A percentile compares a stretch with the other conserved stretches of the same genome.
phyloP scores from a whole-genome alignment of 352 stramenopile genomes.

The Phytophthora multivora region DNA sequence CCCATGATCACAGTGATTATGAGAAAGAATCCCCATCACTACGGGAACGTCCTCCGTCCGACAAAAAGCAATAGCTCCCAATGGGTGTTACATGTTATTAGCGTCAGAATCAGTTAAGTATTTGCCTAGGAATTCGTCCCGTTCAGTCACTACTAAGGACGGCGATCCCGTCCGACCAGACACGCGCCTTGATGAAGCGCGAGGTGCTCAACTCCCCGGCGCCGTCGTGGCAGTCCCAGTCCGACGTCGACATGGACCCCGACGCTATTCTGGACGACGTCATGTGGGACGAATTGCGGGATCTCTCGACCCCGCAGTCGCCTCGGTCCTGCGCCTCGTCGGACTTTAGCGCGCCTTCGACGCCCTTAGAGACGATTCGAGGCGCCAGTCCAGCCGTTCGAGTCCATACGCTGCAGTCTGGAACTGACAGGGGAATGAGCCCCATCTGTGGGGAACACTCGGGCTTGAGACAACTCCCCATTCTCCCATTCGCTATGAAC shows the following conservation, averaged over 20 bases:
- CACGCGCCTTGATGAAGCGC: conserved; percentile 12
- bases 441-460: conserved; percentile 24
- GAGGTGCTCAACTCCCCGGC: background rate
- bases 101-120: background rate
- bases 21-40: background rate
- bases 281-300: conserved; percentile 24
- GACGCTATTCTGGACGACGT: conserved; percentile 20
- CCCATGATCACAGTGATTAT: conserved; percentile 15
- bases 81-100: background rate
- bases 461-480: conserved; percentile 2
- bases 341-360: background rate
- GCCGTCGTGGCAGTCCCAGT: background rate
- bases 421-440: background rate
- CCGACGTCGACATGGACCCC: background rate
- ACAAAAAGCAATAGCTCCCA: background rate
- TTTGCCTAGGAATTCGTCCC: no score
- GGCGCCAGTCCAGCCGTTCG: conserved; percentile 15
- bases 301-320: conserved; percentile 1
- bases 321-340: background rate
- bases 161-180: background rate
- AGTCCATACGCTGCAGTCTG: conserved; percentile 10
- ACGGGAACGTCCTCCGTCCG: background rate
- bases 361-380: conserved; percentile 12
- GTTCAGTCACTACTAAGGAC: no score
- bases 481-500: conserved; percentile 7